Conservation (phyloP, 202 grass and related monocot species). For the Zizania palustris region DNA sequence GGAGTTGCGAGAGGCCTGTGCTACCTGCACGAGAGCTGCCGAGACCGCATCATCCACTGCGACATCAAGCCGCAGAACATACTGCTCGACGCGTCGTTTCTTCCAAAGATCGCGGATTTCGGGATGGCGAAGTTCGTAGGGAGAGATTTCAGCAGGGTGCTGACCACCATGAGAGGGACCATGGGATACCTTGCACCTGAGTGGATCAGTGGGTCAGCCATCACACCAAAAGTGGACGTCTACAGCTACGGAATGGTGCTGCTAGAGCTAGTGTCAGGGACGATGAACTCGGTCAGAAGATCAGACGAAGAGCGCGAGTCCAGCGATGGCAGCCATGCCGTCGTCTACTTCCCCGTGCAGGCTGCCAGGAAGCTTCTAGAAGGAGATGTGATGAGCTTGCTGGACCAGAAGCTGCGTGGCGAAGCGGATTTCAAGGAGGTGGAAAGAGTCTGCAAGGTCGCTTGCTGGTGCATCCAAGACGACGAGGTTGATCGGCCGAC, state of each 20-base stretch:
- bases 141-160: slow-evolving; percentile 39
- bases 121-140: slow-evolving; percentile 49
- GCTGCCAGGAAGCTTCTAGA: slow-evolving; percentile 44
- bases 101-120: slow-evolving; percentile 47
- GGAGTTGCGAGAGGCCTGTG: slow-evolving; percentile 43
- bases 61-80: slow-evolving; percentile 47
- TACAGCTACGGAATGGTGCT: slow-evolving; percentile 59
- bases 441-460: slow-evolving; percentile 52
- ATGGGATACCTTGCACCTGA: slow-evolving; percentile 63
- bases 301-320: neutral
- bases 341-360: slow-evolving; percentile 41
- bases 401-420: slow-evolving; percentile 45
- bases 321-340: neutral
- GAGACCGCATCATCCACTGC: slow-evolving; percentile 55
- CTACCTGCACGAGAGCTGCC: slow-evolving; percentile 60
- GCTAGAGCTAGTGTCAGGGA: slow-evolving; percentile 47
- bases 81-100: slow-evolving; percentile 36
- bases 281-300: slow-evolving; percentile 22
- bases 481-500: slow-evolving; percentile 51
- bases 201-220: slow-evolving; percentile 42
- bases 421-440: slow-evolving; percentile 42
- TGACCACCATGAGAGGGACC: slow-evolving; percentile 51
- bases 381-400: slow-evolving; percentile 45
- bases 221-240: slow-evolving; percentile 52
- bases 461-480: slow-evolving; percentile 65